phyloP scores from a whole-genome alignment of 2,329 filamentous ascomycete genomes.

The Dactylellina sp. region DNA sequence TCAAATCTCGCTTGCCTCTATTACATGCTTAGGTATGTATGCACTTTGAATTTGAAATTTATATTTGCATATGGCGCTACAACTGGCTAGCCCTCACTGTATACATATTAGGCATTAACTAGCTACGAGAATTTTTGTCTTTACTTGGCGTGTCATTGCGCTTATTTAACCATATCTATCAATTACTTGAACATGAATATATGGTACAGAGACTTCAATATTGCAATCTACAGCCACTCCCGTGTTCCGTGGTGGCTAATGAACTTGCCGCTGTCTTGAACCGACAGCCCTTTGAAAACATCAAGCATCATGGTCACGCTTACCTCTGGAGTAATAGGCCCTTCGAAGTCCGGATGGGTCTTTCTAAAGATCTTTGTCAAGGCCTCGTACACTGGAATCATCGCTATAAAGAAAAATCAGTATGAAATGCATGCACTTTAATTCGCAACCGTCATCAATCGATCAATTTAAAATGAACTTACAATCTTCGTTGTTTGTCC shows the following conservation, averaged over 20 bases:
- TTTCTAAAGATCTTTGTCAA: slow-evolving; percentile 61
- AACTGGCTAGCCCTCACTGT: no score
- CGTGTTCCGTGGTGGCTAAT: slow-evolving; percentile 70
- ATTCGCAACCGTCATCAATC: not conserved
- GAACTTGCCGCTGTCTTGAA: slow-evolving; percentile 68
- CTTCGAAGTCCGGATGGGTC: slow-evolving; percentile 65
- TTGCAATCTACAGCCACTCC: slow-evolving; percentile 66
- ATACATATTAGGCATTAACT: no score
- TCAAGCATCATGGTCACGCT: slow-evolving; percentile 63
- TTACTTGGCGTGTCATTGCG: no score
- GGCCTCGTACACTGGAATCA: slow-evolving; percentile 44
- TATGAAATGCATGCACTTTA: no score
- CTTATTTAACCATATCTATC: no score
- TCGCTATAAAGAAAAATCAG: slow-evolving; percentile 39
- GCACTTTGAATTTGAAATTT: no score
- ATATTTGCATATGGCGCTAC: no score
- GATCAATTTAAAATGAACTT: not conserved
- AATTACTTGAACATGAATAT: not conserved
- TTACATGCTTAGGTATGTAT: no score
- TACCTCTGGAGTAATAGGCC: slow-evolving; percentile 63
- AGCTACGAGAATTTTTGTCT: no score
- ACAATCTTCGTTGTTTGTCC: slow-evolving; percentile 56
- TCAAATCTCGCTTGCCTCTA: no score
- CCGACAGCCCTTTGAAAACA: slow-evolving; percentile 63
- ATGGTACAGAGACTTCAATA: not conserved